A percentile compares a stretch with the other conserved stretches of the same genome.
Evolutionary conservation across 352 stramenopile species (phyloP).

Genomic region (Pythium dissimile): DNA sequence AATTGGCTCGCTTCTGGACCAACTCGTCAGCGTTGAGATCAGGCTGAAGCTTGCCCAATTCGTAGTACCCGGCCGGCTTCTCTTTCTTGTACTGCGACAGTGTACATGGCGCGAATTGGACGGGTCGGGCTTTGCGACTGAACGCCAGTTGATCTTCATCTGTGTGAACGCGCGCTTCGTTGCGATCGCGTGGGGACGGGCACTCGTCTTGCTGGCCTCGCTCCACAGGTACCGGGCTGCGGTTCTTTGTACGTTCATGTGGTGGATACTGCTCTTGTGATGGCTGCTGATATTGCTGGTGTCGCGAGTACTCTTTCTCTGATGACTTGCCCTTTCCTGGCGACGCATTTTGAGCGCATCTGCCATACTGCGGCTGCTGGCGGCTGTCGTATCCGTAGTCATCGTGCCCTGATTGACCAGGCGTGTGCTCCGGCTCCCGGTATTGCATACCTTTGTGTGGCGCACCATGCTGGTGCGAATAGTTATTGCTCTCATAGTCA

Average conservation of each 20-base stretch:
- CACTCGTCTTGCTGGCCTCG: slow-evolving; percentile 25
- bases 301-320: slow-evolving; percentile 8
- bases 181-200: slow-evolving; percentile 49
- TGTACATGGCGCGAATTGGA: slow-evolving; percentile 84
- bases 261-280: background rate
- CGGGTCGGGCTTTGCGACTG: slow-evolving; percentile 59
- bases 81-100: slow-evolving; percentile 86
- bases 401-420: slow-evolving; percentile 33
- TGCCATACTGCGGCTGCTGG: background rate
- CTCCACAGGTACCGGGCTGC: slow-evolving; percentile 7
- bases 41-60: slow-evolving; percentile 86
- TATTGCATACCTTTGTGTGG: slow-evolving; percentile 7
- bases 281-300: slow-evolving; percentile 8
- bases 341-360: slow-evolving; percentile 2
- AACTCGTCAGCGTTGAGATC: slow-evolving; percentile 81
- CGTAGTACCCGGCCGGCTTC: slow-evolving; percentile 80
- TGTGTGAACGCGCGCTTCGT: slow-evolving; percentile 51
- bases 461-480: slow-evolving; percentile 6
- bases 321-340: slow-evolving; percentile 16
- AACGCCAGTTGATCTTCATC: slow-evolving; percentile 76
- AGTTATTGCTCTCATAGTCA: slow-evolving; percentile 35
- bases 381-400: slow-evolving; percentile 22
- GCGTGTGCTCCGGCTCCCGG: slow-evolving; percentile 23
- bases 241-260: slow-evolving; percentile 15
- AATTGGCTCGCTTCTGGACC: slow-evolving; percentile 75